Base-by-base conservation (phyloP, 2,329 filamentous ascomycete genomes). In the Kalmusia sp. region DNA sequence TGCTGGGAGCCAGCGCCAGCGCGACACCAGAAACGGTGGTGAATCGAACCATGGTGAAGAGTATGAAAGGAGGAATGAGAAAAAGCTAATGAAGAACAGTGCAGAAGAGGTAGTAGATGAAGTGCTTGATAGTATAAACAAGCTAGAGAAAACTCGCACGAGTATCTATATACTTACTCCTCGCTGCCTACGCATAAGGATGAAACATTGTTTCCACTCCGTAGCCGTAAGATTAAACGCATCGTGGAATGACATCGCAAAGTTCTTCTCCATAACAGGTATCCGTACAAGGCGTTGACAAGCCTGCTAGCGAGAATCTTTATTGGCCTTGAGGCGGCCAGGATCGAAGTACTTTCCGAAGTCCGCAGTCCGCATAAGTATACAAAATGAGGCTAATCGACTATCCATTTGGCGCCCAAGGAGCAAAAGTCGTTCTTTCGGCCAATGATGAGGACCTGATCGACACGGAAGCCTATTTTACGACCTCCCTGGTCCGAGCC, bases 11-110 rank as follows among this genome's bases (percentile, higher is more conserved):
- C 33, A 47, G 9, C 33, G 44, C 44, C n/a, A 47, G 33, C 24
- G 44, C 44, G 24, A 47, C 22, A n/a, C 44, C 44, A 47, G 44
- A 27, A 38, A 35, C 44, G n/a, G 33, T 27, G 9, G 15, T 21
- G 19, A 46, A 47, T 14, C 33, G 44, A 28, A 47, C 44, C 44
- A 47, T 47, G 33, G 21, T 47, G 33, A 8, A 47, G 8, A 37
- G 11, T n/a, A 37, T 14, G 11, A 21, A 12, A 46, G 14, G 9
- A 21, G 4, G 14, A 7, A 33, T 8, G 27, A 15, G 28, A 7
- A 33, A 9, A 6, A 8, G 8, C n/a, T 22, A 24, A n/a, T 24
- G 17, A 15, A 35, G 22, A 19, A 35, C 17, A 25, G 30, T 24
- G 27, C 12, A 28, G 6, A 28, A 28, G 9, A 19, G 14, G 9